A percentile compares a stretch with the other conserved stretches of the same genome.
Evolutionary conservation across 2,329 filamentous ascomycete genomes (phyloP).

Genomic region (Stachybotrys echinatus): DNA sequence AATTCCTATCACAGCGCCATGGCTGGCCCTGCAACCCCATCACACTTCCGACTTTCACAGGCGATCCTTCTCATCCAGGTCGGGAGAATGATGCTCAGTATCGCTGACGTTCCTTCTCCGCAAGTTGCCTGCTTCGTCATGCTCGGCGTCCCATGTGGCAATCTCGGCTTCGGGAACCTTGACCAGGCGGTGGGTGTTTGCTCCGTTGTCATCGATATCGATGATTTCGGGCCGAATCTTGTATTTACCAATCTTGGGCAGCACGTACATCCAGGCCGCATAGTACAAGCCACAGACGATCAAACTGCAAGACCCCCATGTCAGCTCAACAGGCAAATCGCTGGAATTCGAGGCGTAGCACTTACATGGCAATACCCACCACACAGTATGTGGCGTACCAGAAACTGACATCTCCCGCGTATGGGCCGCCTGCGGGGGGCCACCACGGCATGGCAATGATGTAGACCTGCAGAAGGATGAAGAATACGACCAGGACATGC

Average conservation of each 20-base stretch:
- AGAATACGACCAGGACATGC: conserved; percentile 53
- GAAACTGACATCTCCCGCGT: conserved; percentile 63
- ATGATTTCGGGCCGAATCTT: conserved; percentile 50
- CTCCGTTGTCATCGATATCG: conserved; percentile 39
- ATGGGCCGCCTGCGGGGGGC: conserved; percentile 54
- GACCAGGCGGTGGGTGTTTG: conserved; percentile 41
- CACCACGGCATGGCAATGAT: conserved; percentile 68
- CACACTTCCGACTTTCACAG: too few relatives aligned
- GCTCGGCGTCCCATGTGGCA: conserved; percentile 50
- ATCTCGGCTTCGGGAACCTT: conserved; percentile 48
- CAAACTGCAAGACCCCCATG: conserved; percentile 29
- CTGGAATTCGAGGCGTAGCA: conserved; percentile 10
- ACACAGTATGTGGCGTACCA: conserved; percentile 69
- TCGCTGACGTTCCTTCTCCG: background rate
- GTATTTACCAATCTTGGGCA: conserved; percentile 50
- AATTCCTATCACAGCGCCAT: too few relatives aligned
- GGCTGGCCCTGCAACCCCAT: too few relatives aligned
- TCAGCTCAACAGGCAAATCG: background rate
- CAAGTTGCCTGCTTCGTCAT: conserved; percentile 41
- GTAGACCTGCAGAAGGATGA: conserved; percentile 53
- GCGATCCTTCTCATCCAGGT: background rate
- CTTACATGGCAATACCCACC: conserved; percentile 59
- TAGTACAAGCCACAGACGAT: conserved; percentile 52
- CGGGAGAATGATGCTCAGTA: background rate
- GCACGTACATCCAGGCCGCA: conserved; percentile 48